Evolutionary conservation across 2,329 filamentous ascomycete genomes (phyloP), one percentile per base, ranked within the genome.

Genomic region (Lecanicillium sp.): DNA sequence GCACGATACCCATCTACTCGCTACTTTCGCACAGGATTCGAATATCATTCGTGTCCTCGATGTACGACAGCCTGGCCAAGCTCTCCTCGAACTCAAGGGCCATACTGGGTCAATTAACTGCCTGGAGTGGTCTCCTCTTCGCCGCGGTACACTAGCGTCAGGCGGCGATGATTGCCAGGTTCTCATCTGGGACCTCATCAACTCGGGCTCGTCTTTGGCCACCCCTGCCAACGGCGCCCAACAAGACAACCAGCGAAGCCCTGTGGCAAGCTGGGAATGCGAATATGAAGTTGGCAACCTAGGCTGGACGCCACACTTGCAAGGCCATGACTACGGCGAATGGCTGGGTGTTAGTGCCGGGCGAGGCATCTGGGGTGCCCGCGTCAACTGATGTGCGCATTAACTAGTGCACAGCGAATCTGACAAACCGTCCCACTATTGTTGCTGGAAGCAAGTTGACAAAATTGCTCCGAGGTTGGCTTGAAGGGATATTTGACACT

Each of bases 21-120:
- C 91, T n/a, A 98, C 93, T 0, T 97, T 98, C 65, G 91, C 93
- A 15, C 85, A 90, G 61, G 93, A 97, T 63, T 95, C 88, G 4
- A 90, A 85, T 58, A 73, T 95, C 27, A 90, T 98, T 62, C 88
- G 93, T 40, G 95, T 98, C 47, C 81, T 98, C 24, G 93, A 98
- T 60, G 91, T 97, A 3, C 85, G 93, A 41, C 93, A 98, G 67
- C 93, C 93, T 0, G 93, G 93, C 5, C 93, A 96, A 67, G 93
- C 93, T 2, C 77, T 98, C 4, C 79, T 98, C 21, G 93, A 98
- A 64, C 81, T 98, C 30, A 87, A 87, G 40, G 93, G 93, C 19
- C 91, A 98, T 62, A 80, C 82, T 19, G 86, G 88, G 4, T 69
- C 88, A 7, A 79, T 98, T 49, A 97, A 95, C 68, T 93, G 87